Percentiles rank a stretch among this genome's conserved stretches.
Conservation (phyloP, 306 rosid species). For the Delonix regia region DNA sequence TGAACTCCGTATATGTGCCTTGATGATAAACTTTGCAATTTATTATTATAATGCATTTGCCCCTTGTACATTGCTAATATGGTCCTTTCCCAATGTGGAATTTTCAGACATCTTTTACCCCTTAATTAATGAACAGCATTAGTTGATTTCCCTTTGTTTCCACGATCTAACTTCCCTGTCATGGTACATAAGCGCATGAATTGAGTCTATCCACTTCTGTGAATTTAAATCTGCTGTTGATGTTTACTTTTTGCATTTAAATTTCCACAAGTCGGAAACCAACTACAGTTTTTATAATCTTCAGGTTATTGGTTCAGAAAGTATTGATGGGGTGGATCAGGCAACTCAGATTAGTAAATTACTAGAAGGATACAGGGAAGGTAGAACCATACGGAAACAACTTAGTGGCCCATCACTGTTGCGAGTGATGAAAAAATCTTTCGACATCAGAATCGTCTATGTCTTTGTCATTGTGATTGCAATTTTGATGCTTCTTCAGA, state of each 20-base stretch:
- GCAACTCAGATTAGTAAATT: slow-evolving; percentile 73
- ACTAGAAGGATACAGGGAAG: slow-evolving; percentile 82
- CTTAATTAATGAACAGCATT: slow-evolving; percentile 1
- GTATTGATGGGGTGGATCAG: slow-evolving; percentile 59
- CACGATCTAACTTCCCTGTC: background rate
- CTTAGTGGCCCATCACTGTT: slow-evolving; percentile 56
- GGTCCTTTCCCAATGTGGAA: slow-evolving; percentile 4
- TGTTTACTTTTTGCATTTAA: slow-evolving; percentile 8
- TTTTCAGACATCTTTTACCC: slow-evolving; percentile 1
- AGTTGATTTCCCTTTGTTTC: slow-evolving; percentile 7
- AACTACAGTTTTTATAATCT: background rate
- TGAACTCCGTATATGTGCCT: too few species aligned
- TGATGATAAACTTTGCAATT: too few species aligned
- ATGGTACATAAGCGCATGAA: background rate
- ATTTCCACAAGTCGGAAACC: slow-evolving; percentile 15
- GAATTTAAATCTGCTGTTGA: slow-evolving; percentile 1
- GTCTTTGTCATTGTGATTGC: slow-evolving; percentile 60
- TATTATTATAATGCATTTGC: background rate
- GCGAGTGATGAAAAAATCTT: slow-evolving; percentile 46
- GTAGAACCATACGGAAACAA: slow-evolving; percentile 59
- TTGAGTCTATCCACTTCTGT: background rate
- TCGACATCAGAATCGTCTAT: slow-evolving; percentile 66
- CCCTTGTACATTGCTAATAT: background rate
- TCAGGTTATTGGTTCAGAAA: slow-evolving; percentile 82
- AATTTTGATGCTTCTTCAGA: slow-evolving; percentile 51